Evolutionary conservation across 2,329 filamentous ascomycete species (phyloP), one percentile per base, ranked within the genome.

Genomic region (Didymella glomerata): DNA sequence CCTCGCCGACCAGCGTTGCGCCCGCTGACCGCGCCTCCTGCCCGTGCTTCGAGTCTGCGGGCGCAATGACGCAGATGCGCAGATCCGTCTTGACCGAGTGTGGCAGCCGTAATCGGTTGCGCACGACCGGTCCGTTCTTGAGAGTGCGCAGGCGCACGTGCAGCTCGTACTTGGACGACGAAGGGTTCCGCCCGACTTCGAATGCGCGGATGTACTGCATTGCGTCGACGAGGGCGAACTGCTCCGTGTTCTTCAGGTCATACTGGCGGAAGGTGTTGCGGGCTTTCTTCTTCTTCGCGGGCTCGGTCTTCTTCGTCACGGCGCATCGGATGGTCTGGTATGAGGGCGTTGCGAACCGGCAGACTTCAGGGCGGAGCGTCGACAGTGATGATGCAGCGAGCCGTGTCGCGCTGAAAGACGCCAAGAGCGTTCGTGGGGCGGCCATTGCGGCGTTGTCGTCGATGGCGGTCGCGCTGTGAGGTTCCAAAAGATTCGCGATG

Each of bases 141-240:
- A 87, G 84, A 1, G 94, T 93, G 72, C 89, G 89, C 63, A 99
- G 81, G 72, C 90, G 93, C 69, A 99, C 81, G 70, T 91, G 86
- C 49, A 98, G 71, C 77, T 98, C 95, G 82, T 99, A 99, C 78
- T 97, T 98, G 67, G 88, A 83, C 11, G 83, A 82, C 2, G 85
- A 83, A 3, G 91, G 90, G 48, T 89, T 85, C 52, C 87, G 87
- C 72, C 95, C 94, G 69, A 97, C 93, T 85, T 99, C 95, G 72
- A 90, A 88, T 47, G 95, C 94, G 71, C 92, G 91, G 66, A 99
- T 87, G 76, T 97, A 95, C 92, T 93, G 87, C 87, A 99, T 95
- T 16, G 95, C 96, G 81, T 99, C 95, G 67, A 92, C 90, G 30
- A 99, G 83, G 0, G 92, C 86, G 73, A 90, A 97, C 71, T 91